Percentiles rank a stretch among this genome's conserved stretches.
phyloP scores from a whole-genome alignment of 495 filamentous ascomycete species.

The Neurospora discreta region DNA sequence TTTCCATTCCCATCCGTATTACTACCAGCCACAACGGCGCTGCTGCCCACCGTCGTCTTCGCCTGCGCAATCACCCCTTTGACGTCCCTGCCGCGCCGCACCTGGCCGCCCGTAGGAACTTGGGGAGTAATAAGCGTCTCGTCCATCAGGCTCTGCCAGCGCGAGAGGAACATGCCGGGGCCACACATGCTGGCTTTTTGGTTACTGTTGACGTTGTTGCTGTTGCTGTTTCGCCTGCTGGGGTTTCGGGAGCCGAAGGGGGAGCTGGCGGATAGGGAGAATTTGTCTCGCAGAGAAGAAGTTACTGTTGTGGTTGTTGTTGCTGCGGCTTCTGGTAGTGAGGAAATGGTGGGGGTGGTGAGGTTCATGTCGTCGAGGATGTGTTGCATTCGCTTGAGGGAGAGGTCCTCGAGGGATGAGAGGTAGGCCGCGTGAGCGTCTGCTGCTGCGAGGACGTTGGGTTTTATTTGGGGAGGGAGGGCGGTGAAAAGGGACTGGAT shows the following conservation, averaged over 20 bases:
- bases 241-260: background rate
- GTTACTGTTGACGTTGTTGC: background rate
- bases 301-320: background rate
- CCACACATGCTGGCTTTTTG: slow-evolving; percentile 29
- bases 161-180: slow-evolving; percentile 50
- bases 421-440: slow-evolving; percentile 47
- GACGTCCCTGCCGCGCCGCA: slow-evolving; percentile 41
- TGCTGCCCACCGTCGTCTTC: slow-evolving; percentile 27
- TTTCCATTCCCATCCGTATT: background rate
- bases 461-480: slow-evolving; percentile 28
- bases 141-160: slow-evolving; percentile 55
- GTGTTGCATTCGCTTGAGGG: slow-evolving; percentile 34
- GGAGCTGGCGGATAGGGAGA: background rate
- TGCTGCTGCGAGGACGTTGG: slow-evolving; percentile 27
- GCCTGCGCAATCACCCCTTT: slow-evolving; percentile 37
- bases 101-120: slow-evolving; percentile 21
- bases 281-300: background rate
- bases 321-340: background rate
- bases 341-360: background rate
- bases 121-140: slow-evolving; percentile 46
- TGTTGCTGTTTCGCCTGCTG: background rate
- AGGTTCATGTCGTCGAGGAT: slow-evolving; percentile 24
- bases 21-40: slow-evolving; percentile 22
- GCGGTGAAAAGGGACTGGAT: slow-evolving; percentile 35
- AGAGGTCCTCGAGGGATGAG: slow-evolving; percentile 32